Evolutionary conservation across 441 rosid genomes (phyloP), one percentile per base, ranked within the genome.

Genomic region (Adansonia rubrostipa): DNA sequence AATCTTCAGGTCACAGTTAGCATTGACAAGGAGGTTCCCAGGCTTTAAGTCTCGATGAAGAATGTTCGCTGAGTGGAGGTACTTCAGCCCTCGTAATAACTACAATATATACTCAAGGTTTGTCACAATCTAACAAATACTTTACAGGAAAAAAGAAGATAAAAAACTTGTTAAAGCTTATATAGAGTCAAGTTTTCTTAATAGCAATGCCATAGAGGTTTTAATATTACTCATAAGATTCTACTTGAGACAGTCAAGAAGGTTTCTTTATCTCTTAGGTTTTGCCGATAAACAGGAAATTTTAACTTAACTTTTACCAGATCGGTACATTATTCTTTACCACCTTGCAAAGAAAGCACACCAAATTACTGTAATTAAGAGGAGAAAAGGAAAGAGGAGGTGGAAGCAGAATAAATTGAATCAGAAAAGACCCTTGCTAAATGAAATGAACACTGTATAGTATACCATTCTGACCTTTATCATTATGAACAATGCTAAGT

Each of bases 11-110:
- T 84, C 91, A 36, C 91, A 88, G 56, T 83, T 88, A 9, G 91
- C 86, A 13, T 86, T 88, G 48, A 86, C 86, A n/a, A 88, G 85
- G 54, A 88, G 89, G 75, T 86, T 88, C 60, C 89, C 91, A 0
- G 91, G 91, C 63, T 88, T 88, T 80, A 88, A 79, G 78, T 88
- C 89, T 3, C 91, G 86, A 54, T 88, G 91, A 66, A 88, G 89
- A 20, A 88, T 86, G 70, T 85, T 86, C 44, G 91, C 87, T 2
- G 91, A 88, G 83, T 88, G 91, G 63, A 88, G 89, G 81, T 88
- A 86, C 81, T 86, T 88, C 83, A 88, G 70, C n/a, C 91, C 91
- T 80, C 88, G 83, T 0, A 86, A 82, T 51, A 51, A 15, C 56
- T 51, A 13, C 1, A 51, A 51, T 51, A 51, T 14, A 3, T 5